Conservation (phyloP, 2,329 filamentous ascomycete species). For the Colletotrichum tanaceti region DNA sequence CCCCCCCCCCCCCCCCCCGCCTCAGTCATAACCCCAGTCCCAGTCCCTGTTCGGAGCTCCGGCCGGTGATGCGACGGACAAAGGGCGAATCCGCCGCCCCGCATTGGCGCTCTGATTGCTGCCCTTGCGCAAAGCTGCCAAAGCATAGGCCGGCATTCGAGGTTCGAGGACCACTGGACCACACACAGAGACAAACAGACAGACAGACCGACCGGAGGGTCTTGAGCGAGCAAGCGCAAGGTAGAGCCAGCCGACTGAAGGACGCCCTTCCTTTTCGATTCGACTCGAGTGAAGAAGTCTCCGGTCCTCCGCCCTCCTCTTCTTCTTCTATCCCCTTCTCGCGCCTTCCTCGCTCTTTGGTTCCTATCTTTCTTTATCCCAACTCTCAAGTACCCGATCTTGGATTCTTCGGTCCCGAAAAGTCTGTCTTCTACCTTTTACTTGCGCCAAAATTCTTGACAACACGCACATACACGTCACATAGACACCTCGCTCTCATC, state of each 20-base stretch:
- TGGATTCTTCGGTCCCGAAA: conserved; percentile 19
- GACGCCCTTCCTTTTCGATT: not conserved
- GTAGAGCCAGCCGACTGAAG: conserved; percentile 4
- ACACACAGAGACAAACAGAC: not conserved
- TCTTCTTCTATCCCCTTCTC: conserved; percentile 11
- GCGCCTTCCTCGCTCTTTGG: conserved; percentile 18
- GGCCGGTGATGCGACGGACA: conserved; percentile 35
- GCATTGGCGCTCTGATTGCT: conserved; percentile 14
- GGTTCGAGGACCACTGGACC: no score
- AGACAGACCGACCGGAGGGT: not conserved
- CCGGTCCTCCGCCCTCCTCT: conserved; percentile 13
- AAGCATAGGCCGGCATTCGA: not conserved
- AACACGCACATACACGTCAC: not conserved
- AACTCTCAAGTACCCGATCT: not conserved
- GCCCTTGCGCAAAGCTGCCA: conserved; percentile 6
- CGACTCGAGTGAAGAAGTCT: not conserved
- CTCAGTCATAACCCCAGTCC: not conserved
- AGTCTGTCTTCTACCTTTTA: not conserved
- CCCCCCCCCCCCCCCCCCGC: no score
- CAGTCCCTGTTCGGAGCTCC: conserved; percentile 29
- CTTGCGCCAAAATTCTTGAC: conserved; percentile 1
- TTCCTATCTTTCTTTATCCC: not conserved
- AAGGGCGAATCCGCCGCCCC: conserved; percentile 23
- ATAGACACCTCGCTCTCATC: not conserved
- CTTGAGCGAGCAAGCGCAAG: conserved; percentile 2